Base-by-base conservation (phyloP, 345 rosid species). In the Reutealis trisperma region DNA sequence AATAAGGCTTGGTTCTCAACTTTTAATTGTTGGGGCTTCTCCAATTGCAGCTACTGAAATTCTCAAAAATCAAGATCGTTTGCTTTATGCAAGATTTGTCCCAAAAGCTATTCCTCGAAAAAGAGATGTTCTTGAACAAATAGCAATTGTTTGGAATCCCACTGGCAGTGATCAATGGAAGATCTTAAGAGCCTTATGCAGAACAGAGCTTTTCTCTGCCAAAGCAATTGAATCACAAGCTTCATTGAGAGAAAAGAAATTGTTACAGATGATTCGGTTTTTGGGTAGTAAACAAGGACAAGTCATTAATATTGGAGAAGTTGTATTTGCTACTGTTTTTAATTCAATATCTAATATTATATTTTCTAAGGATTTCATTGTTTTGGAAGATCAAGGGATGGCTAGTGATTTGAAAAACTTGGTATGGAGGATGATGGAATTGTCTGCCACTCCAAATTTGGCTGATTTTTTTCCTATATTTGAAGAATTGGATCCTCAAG, bases 21-120 rank as follows among this genome's bases (percentile, higher is more conserved):
- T 79, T 19, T 67, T 78, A 0, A 62, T 79, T 22, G 74, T 79
- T 14, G 74, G 63, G 1, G 74, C 82, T 42, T 74, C 78, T 25
- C 55, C 75, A 0, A 4, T 0, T 14, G 75, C 64, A 7, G 78
- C 82, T 12, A 13, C 32, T 24, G 70, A 68, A 15, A 79, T 74
- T 25, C 78, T 74, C 24, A 79, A 74, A 66, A 61, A 69, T 24
- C 62, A 68, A 4, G 82, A 74, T 22, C 71, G 24, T 25, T 21
- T 68, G n/a, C 70, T 79, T 47, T 58, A 78, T 0, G 70, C 49
- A n/a, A 8, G 75, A 74, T 18, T 19, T 27, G 4, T 60, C 14
- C 55, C 41, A 0, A 62, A 61, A 14, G 49, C 5, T 0, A 0
- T n/a, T 2, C 76, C 67, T 15, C 16, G 0, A 1, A 70, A 66